Conservation (phyloP, 2,329 filamentous ascomycete species). For the Bipolaris oryzae region DNA sequence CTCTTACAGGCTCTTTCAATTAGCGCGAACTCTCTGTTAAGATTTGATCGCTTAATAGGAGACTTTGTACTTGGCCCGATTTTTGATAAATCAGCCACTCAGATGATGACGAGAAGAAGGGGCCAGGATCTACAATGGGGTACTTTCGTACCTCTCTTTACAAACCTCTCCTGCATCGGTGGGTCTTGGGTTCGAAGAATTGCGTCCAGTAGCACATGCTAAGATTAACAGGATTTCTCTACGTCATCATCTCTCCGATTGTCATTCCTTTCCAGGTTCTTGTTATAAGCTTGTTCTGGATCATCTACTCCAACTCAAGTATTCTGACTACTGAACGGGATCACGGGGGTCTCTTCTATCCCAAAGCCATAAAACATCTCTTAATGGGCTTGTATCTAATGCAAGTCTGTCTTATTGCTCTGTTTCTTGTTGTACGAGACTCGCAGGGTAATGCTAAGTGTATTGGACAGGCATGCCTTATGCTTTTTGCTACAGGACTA, state of each 20-base stretch:
- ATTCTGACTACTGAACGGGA: slow-evolving; percentile 4
- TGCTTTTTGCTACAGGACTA: slow-evolving; percentile 6
- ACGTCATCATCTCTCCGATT: slow-evolving; percentile 19
- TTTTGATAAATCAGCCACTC: slow-evolving; percentile 14
- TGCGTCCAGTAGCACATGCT: not conserved
- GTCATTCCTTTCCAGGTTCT: slow-evolving; percentile 20
- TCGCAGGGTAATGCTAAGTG: slow-evolving; percentile 8
- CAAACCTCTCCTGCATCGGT: slow-evolving; percentile 25
- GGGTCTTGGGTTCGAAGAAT: not conserved
- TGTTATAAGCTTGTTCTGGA: slow-evolving; percentile 17
- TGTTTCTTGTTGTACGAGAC: slow-evolving; percentile 18
- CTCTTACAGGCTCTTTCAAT: slow-evolving; percentile 18
- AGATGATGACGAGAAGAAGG: slow-evolving; percentile 12
- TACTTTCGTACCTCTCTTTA: slow-evolving; percentile 19
- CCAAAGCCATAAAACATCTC: slow-evolving; percentile 19
- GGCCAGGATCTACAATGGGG: slow-evolving; percentile 12
- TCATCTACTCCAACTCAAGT: slow-evolving; percentile 12
- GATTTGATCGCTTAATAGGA: slow-evolving; percentile 5
- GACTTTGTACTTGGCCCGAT: slow-evolving; percentile 10
- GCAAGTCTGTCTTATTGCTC: slow-evolving; percentile 10
- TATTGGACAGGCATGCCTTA: slow-evolving; percentile 10
- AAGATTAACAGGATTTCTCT: slow-evolving; percentile 16
- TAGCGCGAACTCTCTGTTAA: slow-evolving; percentile 14
- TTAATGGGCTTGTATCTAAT: slow-evolving; percentile 18
- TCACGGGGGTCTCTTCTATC: slow-evolving; percentile 17